Evolutionary conservation across 768 basidiomycete species (phyloP), one percentile per base, ranked within the genome.

Genomic region (Tricholoma hemisulphureum): DNA sequence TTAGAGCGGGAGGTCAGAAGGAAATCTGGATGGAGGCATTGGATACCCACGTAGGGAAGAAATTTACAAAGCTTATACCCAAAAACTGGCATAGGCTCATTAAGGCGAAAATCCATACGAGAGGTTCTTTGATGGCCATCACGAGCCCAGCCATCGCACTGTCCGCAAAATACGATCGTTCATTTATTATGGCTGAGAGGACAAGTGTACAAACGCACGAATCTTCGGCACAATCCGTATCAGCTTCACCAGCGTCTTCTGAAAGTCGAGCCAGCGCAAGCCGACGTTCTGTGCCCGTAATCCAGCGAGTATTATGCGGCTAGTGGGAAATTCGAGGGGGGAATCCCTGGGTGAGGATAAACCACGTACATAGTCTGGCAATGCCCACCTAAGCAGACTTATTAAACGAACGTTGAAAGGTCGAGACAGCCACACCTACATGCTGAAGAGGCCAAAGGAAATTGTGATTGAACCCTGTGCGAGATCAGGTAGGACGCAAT

Each of bases 231-330:
- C 78, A 79, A 61, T 88, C 86, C 62, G 79, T 70, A 61, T 88
- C 86, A 0, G 85, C 85, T 71, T 87, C 85, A 1, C 85, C 85
- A 8, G 81, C 83, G 64, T 88, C 86, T 63, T 88, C 87, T 0
- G 86, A 82, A 14, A 88, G 79, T 13, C 86, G 83, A 14, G 79
- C 80, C 67, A 86, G 85, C 3, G 86, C 86, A n/a, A 88, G 74
- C 26, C 77, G 79, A 18, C 77, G 75, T 57, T 87, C 80, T 8
- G 72, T 69, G 0, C 75, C 65, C 11, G 74, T 72, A 28, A 88
- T 66, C 85, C 86, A 88, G 31, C 74, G 73, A 1, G 86, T 88
- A 63, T 88, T 89, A 59, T 82, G 60, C 2, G 83, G 84, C 84
- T 87, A 59, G 21, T 20, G 11, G n/a, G 10, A 8, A n/a, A 6